These are phyloP conservation scores for Phialemoniopsis sp. DNA, from an alignment of 2,329 filamentous ascomycete genomes.

Conservation along the genomic window DNA sequence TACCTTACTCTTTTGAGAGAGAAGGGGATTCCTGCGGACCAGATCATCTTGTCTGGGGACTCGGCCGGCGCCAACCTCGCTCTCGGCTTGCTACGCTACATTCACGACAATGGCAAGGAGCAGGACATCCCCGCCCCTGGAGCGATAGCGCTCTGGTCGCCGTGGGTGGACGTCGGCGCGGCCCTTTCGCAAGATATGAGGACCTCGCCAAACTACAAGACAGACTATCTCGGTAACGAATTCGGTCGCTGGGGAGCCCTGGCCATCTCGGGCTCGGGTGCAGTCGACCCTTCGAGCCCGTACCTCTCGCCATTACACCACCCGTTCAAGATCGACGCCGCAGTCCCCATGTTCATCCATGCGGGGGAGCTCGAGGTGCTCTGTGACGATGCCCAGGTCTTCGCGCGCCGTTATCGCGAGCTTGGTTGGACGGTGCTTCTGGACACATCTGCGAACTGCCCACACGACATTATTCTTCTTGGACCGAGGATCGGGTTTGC, in stretches of 20 bases:
- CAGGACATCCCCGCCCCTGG: constrained; percentile 13
- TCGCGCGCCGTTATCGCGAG: constrained; percentile 8
- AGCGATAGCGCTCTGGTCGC: constrained; percentile 19
- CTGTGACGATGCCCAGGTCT: constrained; percentile 12
- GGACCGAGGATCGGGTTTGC: constrained; percentile 14
- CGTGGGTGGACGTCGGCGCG: constrained; percentile 9
- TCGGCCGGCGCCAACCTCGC: constrained; percentile 24
- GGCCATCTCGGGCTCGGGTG: constrained; percentile 6
- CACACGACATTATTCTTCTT: constrained; percentile 17
- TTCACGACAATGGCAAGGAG: constrained; percentile 15
- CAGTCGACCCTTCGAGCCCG: constrained; percentile 4
- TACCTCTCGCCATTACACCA: constrained; percentile 11
- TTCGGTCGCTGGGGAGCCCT: constrained; percentile 13
- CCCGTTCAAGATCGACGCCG: constrained; percentile 7
- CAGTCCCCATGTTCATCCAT: constrained; percentile 15
- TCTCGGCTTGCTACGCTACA: constrained; percentile 23
- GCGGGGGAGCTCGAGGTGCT: constrained; percentile 15
- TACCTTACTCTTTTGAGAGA: constrained; percentile 18
- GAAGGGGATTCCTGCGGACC: constrained; percentile 15
- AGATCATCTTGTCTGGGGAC: constrained; percentile 26
- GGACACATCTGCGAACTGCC: constrained; percentile 7
- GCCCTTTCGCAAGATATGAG: constrained; percentile 12
- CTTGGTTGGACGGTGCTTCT: constrained; percentile 11
- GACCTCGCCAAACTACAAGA: constrained; percentile 6
- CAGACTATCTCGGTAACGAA: constrained; percentile 12